Evolutionary conservation across 75 land plant species (phyloP).

Genomic region (Selaginella tamariscina): DNA sequence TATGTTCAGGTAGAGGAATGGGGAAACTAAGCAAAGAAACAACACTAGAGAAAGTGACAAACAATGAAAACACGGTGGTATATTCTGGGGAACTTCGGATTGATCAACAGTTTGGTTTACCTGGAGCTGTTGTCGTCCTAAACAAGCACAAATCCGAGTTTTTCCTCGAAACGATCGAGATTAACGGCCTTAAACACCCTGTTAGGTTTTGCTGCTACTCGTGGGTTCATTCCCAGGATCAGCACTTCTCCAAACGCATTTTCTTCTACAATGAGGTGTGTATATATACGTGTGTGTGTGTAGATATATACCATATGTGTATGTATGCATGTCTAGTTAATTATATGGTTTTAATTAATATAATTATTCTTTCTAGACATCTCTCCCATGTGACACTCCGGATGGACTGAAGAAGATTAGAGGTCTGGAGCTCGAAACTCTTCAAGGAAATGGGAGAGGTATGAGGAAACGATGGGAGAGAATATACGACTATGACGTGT

Average conservation of each 20-base stretch:
- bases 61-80: background rate
- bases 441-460: slow-evolving; percentile 67
- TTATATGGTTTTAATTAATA: too few species aligned
- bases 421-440: slow-evolving; percentile 37
- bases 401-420: slow-evolving; percentile 49
- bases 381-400: slow-evolving; percentile 72
- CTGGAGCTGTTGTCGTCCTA: slow-evolving; percentile 63
- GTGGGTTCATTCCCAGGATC: slow-evolving; percentile 59
- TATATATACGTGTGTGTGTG: too few species aligned
- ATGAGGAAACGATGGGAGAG: slow-evolving; percentile 49
- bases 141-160: slow-evolving; percentile 68
- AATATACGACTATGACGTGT: slow-evolving; percentile 71
- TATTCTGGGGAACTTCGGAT: background rate
- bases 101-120: slow-evolving; percentile 44
- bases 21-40: background rate
- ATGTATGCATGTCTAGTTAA: too few species aligned
- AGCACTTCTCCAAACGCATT: slow-evolving; percentile 37
- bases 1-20: background rate
- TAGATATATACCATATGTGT: too few species aligned
- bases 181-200: slow-evolving; percentile 34
- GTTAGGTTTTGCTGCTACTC: slow-evolving; percentile 68
- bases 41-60: background rate
- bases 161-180: slow-evolving; percentile 50
- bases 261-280: slow-evolving; percentile 63
- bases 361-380: slow-evolving; percentile 18